Percentiles rank a stretch among this genome's conserved stretches.
phyloP scores from a whole-genome alignment of 148 eudicot species.

The Amaranthus hypochondriacus region DNA sequence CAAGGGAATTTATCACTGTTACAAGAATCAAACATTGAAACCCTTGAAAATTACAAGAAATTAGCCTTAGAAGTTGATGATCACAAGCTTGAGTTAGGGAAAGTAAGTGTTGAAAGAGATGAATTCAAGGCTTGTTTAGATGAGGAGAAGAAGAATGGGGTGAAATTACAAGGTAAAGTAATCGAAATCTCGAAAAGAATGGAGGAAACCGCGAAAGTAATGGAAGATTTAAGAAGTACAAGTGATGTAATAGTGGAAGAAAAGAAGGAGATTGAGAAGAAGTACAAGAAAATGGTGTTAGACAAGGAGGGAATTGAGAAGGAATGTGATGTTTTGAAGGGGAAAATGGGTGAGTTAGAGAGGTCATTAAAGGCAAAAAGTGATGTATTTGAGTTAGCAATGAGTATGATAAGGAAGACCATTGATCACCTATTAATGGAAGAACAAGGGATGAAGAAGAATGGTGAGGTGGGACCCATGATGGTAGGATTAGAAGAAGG shows the following conservation, averaged over 20 bases:
- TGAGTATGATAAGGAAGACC: constrained; percentile 43
- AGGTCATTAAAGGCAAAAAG: constrained; percentile 29
- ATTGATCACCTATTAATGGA: constrained; percentile 24
- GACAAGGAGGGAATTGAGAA: constrained; percentile 37
- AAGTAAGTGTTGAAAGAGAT: constrained; percentile 43
- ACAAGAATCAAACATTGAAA: constrained; percentile 27
- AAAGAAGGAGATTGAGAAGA: constrained; percentile 48
- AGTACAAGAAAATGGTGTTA: constrained; percentile 22
- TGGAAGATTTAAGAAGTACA: constrained; percentile 33
- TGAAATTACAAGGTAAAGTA: constrained; percentile 32
- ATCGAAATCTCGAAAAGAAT: constrained; percentile 35
- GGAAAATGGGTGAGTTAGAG: constrained; percentile 30
- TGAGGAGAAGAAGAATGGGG: constrained; percentile 44
- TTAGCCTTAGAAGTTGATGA: constrained; percentile 35
- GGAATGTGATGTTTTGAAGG: constrained; percentile 22
- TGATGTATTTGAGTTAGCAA: constrained; percentile 29
- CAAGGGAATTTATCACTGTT: constrained; percentile 23
- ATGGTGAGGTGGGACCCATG: constrained; percentile 34
- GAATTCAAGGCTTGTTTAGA: constrained; percentile 30
- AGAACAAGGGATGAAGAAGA: constrained; percentile 6
- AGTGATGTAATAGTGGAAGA: constrained; percentile 27
- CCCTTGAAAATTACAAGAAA: constrained; percentile 27
- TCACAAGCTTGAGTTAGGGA: constrained; percentile 26
- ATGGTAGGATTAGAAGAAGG: constrained; percentile 25
- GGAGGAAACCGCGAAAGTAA: constrained; percentile 32